Percentiles rank a stretch among this genome's conserved stretches.
Evolutionary conservation across 2,329 filamentous ascomycete genomes (phyloP).

Genomic region (Penicillium sp.): DNA sequence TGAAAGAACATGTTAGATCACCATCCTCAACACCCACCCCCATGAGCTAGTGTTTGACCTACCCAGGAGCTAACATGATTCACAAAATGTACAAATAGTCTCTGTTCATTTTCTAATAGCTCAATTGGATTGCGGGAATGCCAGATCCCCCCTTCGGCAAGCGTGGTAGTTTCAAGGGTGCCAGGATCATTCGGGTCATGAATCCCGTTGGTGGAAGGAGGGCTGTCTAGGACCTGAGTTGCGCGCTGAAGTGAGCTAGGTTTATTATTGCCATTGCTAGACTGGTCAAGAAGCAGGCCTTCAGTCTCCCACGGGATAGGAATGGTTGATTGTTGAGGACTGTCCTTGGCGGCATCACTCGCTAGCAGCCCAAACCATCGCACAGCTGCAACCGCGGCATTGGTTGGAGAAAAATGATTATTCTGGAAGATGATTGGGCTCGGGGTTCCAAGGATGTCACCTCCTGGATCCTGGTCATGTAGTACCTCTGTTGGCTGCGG

Average conservation of each 20-base stretch:
- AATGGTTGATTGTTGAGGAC: not conserved
- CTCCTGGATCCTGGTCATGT: not conserved
- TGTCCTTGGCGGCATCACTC: slow-evolving; percentile 21
- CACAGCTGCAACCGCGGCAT: slow-evolving; percentile 17
- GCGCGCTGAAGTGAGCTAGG: slow-evolving; percentile 15
- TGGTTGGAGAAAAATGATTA: slow-evolving; percentile 2
- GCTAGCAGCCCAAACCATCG: slow-evolving; percentile 24
- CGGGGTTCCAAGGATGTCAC: not conserved
- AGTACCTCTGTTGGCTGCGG: not conserved
- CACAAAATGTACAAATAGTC: slow-evolving; percentile 18
- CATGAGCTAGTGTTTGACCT: not conserved
- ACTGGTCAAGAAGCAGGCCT: slow-evolving; percentile 4
- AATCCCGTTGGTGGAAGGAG: not conserved
- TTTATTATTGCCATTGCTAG: slow-evolving; percentile 6
- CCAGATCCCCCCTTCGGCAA: slow-evolving; percentile 12
- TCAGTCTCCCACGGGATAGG: slow-evolving; percentile 2
- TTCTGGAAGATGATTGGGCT: not conserved
- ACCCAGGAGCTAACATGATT: slow-evolving; percentile 20
- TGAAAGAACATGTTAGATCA: not conserved
- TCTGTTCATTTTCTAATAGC: slow-evolving; percentile 6
- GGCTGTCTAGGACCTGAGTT: slow-evolving; percentile 16
- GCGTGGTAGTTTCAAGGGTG: not conserved
- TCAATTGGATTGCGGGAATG: slow-evolving; percentile 16
- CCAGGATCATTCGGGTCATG: not conserved
- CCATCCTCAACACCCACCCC: not conserved